phyloP scores from a whole-genome alignment of 768 basidiomycete genomes.

The Psilocybe sp. region DNA sequence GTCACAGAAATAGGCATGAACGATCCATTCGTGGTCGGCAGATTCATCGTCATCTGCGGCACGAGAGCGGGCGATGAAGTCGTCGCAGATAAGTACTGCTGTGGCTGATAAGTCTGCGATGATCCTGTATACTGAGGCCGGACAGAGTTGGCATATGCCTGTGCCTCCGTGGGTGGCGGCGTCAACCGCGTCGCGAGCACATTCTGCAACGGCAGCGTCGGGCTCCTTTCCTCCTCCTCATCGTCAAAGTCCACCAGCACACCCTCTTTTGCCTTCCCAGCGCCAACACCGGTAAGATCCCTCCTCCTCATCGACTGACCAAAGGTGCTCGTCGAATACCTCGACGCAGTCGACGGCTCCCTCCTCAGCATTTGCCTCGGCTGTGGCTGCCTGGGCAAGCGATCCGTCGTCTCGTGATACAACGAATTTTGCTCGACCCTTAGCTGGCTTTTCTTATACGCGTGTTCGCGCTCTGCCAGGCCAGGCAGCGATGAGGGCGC shows the following conservation, averaged over 20 bases:
- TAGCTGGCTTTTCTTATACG: slow-evolving; percentile 15
- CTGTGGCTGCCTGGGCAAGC: slow-evolving; percentile 58
- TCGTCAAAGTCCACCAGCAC: slow-evolving; percentile 23
- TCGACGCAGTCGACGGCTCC: slow-evolving; percentile 20
- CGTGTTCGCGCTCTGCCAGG: slow-evolving; percentile 23
- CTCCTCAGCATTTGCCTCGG: slow-evolving; percentile 70
- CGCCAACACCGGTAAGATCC: slow-evolving; percentile 1
- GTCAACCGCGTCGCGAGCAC: slow-evolving; percentile 1
- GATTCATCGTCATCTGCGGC: slow-evolving; percentile 6
- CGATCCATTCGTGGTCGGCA: slow-evolving; percentile 12
- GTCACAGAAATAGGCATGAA: slow-evolving; percentile 18
- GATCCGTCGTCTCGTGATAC: slow-evolving; percentile 69
- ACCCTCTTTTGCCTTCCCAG: slow-evolving; percentile 11
- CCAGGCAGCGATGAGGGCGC: slow-evolving; percentile 43
- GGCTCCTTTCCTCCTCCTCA: slow-evolving; percentile 6
- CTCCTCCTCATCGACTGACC: slow-evolving; percentile 9
- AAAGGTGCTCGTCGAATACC: slow-evolving; percentile 13
- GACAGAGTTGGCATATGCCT: slow-evolving; percentile 53
- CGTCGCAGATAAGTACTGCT: background rate
- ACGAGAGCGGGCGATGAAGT: slow-evolving; percentile 2
- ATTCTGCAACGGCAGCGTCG: slow-evolving; percentile 17
- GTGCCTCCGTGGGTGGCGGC: slow-evolving; percentile 50
- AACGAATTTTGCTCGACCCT: slow-evolving; percentile 39
- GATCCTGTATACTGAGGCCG: slow-evolving; percentile 22
- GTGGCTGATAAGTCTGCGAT: background rate